A percentile compares a stretch with the other conserved stretches of the same genome.
phyloP scores from a whole-genome alignment of 208 protist species.

The Leishmania amazonensis region DNA sequence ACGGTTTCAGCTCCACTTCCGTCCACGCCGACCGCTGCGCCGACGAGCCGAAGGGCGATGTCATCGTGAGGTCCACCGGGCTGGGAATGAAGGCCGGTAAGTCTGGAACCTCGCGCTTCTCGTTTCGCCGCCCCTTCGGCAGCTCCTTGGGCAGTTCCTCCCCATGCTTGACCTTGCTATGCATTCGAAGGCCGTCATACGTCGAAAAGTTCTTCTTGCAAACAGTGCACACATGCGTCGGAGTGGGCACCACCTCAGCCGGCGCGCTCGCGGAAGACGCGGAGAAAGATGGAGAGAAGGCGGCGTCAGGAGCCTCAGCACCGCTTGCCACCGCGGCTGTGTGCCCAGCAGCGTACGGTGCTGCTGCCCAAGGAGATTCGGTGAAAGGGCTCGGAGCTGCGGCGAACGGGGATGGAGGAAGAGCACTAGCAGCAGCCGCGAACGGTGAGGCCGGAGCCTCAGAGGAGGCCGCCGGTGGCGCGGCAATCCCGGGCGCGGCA shows the following conservation, averaged over 20 bases:
- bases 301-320: slow-evolving; percentile 1
- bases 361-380: slow-evolving; percentile 14
- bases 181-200: slow-evolving; percentile 72
- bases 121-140: slow-evolving; percentile 15
- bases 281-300: neutral
- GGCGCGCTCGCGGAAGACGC: neutral
- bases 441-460: slow-evolving; percentile 39
- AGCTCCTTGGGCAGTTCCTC: slow-evolving; percentile 58
- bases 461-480: neutral
- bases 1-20: slow-evolving; percentile 71
- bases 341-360: slow-evolving; percentile 18
- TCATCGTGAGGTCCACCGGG: slow-evolving; percentile 85
- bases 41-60: slow-evolving; percentile 68
- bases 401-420: slow-evolving; percentile 42
- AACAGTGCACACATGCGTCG: slow-evolving; percentile 52
- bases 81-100: slow-evolving; percentile 89
- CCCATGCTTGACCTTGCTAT: slow-evolving; percentile 82
- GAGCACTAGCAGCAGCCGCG: slow-evolving; percentile 5
- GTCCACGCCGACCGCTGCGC: slow-evolving; percentile 43
- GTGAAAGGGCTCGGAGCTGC: slow-evolving; percentile 12
- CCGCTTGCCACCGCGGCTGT: neutral
- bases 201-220: slow-evolving; percentile 73
- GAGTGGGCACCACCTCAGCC: slow-evolving; percentile 13
- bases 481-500: neutral
- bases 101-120: slow-evolving; percentile 17